Evolutionary conservation across 2,329 filamentous ascomycete genomes (phyloP), one percentile per base, ranked within the genome.

Genomic region (Microcyclospora tardicrescens): DNA sequence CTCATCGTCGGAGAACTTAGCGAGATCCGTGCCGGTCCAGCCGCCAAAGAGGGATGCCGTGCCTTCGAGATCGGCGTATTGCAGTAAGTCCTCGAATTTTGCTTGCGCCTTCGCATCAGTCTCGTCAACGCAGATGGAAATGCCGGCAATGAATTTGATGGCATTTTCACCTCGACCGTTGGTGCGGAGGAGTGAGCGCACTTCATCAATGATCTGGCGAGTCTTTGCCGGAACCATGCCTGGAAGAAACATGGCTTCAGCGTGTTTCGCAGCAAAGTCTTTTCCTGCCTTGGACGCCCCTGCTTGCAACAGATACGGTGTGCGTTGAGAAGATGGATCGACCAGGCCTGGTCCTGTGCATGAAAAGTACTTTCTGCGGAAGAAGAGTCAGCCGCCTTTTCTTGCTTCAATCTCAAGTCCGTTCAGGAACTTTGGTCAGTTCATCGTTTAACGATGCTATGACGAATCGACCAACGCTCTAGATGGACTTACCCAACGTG

Each of bases 241-340:
- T 10, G 63, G 59, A 0, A 69, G 42, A 43, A 69, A 69, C 31
- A 69, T 68, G 0, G 64, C 56, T 47, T 68, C 63, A 3, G 60
- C 60, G 44, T 67, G 60, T 29, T 58, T 59, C 4, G 63, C 62
- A 6, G 64, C 66, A 28, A 69, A 69, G 0, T 55, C 55, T 34
- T 65, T 66, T 1, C 67, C 66, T 1, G 65, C 63, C 19, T 61
- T 60, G 3, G 61, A 65, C 0, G 65, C 62, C 1, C 67, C 67
- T 4, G 67, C 67, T 45, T 69, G 66, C 49, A 75, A 71, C 1
- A 75, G 57, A 41, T 74, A 70, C 0, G 72, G 72, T 0, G 72
- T 76, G 1, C 72, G 58, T 46, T 76, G 72, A 3, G 71, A 70
- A 0, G 71, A 73, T 0, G 72, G 72, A 35, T 73, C 66, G 28